Conservation (phyloP, 805 yeast species). For the Starmerella vitae region DNA sequence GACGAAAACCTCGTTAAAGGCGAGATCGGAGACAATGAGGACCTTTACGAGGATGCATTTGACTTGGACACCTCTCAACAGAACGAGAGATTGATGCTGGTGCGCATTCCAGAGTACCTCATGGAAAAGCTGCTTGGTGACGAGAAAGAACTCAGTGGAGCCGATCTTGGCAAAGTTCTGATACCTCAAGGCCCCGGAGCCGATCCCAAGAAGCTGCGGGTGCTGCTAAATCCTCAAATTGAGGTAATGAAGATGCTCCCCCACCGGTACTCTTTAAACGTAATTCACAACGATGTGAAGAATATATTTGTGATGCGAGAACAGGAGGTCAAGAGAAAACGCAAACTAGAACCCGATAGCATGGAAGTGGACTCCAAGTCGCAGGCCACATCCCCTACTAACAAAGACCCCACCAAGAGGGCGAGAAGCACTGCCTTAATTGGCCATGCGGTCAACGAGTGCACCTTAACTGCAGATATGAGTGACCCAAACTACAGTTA, state of each 20-base stretch:
- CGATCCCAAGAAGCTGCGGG: constrained; percentile 24
- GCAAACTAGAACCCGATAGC: not conserved
- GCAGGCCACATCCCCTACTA: not conserved
- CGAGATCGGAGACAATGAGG: constrained; percentile 28
- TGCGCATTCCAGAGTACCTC: constrained; percentile 74
- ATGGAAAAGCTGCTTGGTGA: constrained; percentile 63
- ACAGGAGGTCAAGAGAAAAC: constrained; percentile 46
- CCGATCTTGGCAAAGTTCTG: constrained; percentile 63
- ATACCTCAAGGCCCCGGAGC: constrained; percentile 33
- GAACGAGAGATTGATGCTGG: constrained; percentile 76
- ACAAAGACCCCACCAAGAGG: not conserved
- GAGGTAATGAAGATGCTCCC: constrained; percentile 50
- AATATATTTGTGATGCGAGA: constrained; percentile 84
- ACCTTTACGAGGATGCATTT: constrained; percentile 45
- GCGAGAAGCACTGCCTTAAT: constrained; percentile 61
- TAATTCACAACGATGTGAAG: constrained; percentile 65
- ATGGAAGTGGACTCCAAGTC: not conserved
- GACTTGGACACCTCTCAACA: constrained; percentile 58
- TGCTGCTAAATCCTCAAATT: constrained; percentile 27
- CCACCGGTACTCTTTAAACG: constrained; percentile 64
- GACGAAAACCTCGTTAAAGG: constrained; percentile 1
- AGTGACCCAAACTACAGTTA: constrained; percentile 56
- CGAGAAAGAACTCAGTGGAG: constrained; percentile 48
- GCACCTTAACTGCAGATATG: constrained; percentile 71
- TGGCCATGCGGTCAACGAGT: constrained; percentile 87